These are phyloP conservation scores for Tylopilus sp. DNA, from an alignment of 768 basidiomycete genomes.

Conservation along the genomic window DNA sequence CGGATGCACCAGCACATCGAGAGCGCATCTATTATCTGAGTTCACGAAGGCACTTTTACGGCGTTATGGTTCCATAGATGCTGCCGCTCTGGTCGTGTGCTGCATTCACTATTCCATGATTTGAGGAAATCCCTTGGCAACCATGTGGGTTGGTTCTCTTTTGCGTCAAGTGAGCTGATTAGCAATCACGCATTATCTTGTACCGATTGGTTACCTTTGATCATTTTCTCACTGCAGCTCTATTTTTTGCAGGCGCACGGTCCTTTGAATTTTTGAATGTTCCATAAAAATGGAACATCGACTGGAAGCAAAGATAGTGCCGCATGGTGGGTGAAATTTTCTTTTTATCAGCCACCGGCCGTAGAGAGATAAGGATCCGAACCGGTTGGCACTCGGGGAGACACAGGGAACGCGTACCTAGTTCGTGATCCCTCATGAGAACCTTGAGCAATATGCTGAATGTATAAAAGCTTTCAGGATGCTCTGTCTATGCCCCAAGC, in stretches of 20 bases:
- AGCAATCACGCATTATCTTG: neutral
- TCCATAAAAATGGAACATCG: neutral
- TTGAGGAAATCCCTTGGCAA: neutral
- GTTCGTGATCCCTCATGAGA: neutral
- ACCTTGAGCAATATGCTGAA: neutral
- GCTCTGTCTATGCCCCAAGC: neutral
- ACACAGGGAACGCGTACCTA: neutral
- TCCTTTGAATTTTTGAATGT: neutral
- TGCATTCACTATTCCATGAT: neutral
- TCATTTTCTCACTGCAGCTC: conserved; percentile 2
- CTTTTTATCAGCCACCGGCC: neutral
- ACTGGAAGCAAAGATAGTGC: neutral
- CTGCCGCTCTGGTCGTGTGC: neutral
- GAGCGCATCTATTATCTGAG: neutral
- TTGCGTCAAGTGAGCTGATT: neutral
- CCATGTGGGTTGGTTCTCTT: conserved; percentile 6
- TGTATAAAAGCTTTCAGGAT: conserved; percentile 13
- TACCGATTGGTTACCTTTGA: conserved; percentile 1
- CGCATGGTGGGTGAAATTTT: neutral
- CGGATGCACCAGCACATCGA: neutral
- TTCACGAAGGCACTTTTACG: neutral
- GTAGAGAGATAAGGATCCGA: neutral
- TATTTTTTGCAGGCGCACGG: neutral
- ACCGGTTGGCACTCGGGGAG: neutral
- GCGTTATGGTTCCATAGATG: too few relatives aligned